Evolutionary conservation across 1,284 basidiomycete species (phyloP).

Genomic region (Pseudozyma sp.): DNA sequence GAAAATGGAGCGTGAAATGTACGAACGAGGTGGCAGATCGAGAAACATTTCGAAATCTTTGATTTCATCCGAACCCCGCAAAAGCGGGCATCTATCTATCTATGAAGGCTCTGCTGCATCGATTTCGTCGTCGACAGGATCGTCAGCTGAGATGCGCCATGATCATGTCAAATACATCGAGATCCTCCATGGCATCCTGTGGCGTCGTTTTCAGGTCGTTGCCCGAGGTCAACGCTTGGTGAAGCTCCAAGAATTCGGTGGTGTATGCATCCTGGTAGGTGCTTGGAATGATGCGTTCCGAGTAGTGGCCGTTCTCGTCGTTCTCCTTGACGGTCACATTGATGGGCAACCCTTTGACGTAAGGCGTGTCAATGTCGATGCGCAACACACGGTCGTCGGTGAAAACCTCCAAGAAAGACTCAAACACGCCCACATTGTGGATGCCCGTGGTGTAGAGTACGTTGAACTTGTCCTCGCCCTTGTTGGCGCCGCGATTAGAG

Average conservation of each 20-base stretch:
- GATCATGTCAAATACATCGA: constrained; percentile 69
- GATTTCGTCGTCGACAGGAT: too few species aligned
- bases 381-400: constrained; percentile 69
- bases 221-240: constrained; percentile 56
- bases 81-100: background rate
- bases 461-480: constrained; percentile 33
- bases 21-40: background rate
- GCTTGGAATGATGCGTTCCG: constrained; percentile 61
- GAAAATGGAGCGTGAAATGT: constrained; percentile 29
- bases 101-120: too few species aligned
- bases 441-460: constrained; percentile 56
- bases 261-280: constrained; percentile 70
- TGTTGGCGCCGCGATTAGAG: constrained; percentile 15
- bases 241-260: constrained; percentile 66
- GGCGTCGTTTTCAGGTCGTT: constrained; percentile 42
- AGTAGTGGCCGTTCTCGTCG: constrained; percentile 60
- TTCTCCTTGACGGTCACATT: constrained; percentile 66
- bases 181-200: constrained; percentile 61
- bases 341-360: constrained; percentile 70
- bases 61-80: background rate
- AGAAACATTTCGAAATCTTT: background rate
- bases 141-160: constrained; percentile 36
- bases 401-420: constrained; percentile 71
- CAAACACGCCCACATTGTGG: constrained; percentile 69
- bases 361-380: constrained; percentile 68